Base-by-base conservation (phyloP, 2,329 filamentous ascomycete species). In the Paecilomyces dactylethromorphus region DNA sequence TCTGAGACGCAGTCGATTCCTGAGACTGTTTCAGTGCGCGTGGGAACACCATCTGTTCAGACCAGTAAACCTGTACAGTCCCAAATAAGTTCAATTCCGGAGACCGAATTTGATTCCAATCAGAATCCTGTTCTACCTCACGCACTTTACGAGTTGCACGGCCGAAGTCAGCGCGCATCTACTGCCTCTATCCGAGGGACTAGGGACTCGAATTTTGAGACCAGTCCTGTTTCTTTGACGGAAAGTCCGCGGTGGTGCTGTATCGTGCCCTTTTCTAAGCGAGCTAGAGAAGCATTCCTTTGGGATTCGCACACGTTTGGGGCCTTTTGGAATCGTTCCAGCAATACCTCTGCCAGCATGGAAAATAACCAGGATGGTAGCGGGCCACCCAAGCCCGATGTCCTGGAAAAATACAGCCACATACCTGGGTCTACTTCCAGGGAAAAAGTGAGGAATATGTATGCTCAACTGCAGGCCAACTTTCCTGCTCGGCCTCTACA, bases 361-460 rank as follows among this genome's bases (percentile, higher is more conserved):
- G 65, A 68, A n/a, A 60, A 53, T 8, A 59, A 59, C 53, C 58
- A 26, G n/a, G 54, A 33, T 49, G 63, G 62, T 26, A 62, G 62
- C 26, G 59, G 58, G 15, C 54, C 56, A 22, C 65, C 68, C 18
- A 52, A 62, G 12, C 59, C 66, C 11, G 64, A 67, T 7, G 61
- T 61, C 21, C 62, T 69, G 61, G 65, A 68, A 32, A 69, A 66
- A 58, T 69, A 65, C 51, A 64, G 64, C 54, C 63, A 72, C 53
- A 60, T 68, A 49, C 63, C 68, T 50, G 71, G 68, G 7, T 64
- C 67, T 3, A 71, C 68, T 3, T 66, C 67, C 5, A 60, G 64
- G 18, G 72, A 74, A 57, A 74, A 69, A 54, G 61, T 74, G 53
- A 64, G 56, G 53, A 72, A 69, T 56, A 61, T 66, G 12, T 66